Evolutionary conservation across 345 rosid genomes (phyloP), one percentile per base, ranked within the genome.

Genomic region (Eucalyptus sideroxylon): DNA sequence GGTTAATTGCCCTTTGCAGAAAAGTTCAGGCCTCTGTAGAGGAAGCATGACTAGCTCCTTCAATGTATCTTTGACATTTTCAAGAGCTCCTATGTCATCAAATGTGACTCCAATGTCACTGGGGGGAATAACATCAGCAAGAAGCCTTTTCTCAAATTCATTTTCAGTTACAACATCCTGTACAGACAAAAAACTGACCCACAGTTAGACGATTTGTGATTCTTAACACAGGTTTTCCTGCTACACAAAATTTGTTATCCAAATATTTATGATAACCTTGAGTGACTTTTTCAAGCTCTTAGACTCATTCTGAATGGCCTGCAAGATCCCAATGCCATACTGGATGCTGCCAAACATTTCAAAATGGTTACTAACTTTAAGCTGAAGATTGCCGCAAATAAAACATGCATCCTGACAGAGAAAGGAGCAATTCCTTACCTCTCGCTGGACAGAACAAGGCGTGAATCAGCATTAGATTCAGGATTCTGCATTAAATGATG

Each of bases 11-110:
- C 99, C 98, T 90, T 95, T 97, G 95, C 98, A 94, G 91, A 96
- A 97, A 89, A 97, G 96, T 89, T 97, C 98, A 88, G 98, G 98
- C 93, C 97, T 93, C 90, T 95, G 96, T 86, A 97, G 89, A 88
- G 99, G 99, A 91, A 97, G 98, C 97, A 96, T 96, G 91, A 97
- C 97, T 92, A 97, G 94, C 93, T 97, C 98, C 91, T 96, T 96
- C 90, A 97, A 92, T 62, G 98, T 94, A 92, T 97, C 97, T 94
- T 96, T 97, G 88, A 97, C 98, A 90, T 95, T 95, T 90, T 96
- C 97, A 91, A 97, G 97, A 55, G 98, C 99, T 89, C 98, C 98
- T 53, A 97, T 96, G 90, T 97, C 99, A 89, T 97, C 96, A 93
- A 97, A 96, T 87, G 96, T 95, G 90, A 96, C 98, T 88, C 97